phyloP scores from a whole-genome alignment of 1,284 basidiomycete species.

The Farysia itapuensis region DNA sequence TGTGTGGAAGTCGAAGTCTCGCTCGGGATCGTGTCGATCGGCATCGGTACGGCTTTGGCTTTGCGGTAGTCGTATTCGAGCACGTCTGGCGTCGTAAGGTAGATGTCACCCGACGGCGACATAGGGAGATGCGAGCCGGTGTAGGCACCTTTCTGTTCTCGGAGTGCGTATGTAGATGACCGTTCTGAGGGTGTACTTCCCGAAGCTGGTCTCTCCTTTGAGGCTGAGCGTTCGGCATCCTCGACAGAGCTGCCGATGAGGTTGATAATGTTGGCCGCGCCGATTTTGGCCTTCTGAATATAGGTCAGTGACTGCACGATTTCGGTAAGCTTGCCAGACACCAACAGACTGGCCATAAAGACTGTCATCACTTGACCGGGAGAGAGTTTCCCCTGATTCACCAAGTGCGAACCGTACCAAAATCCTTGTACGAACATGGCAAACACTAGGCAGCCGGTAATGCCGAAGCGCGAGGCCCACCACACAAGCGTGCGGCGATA shows the following conservation, averaged over 20 bases:
- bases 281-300: constrained; percentile 81
- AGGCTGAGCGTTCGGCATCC: neutral
- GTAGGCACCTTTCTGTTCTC: neutral
- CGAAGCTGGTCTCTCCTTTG: neutral
- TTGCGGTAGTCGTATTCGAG: constrained; percentile 16
- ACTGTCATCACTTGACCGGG: constrained; percentile 86
- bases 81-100: constrained; percentile 5
- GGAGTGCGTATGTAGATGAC: neutral
- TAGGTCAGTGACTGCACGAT: constrained; percentile 76
- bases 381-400: constrained; percentile 70
- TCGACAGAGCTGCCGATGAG: constrained; percentile 64
- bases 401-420: constrained; percentile 89
- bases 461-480: constrained; percentile 74
- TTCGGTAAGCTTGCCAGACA: constrained; percentile 80
- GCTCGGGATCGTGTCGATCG: constrained; percentile 31
- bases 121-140: neutral
- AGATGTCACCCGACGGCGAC: neutral
- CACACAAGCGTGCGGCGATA: constrained; percentile 66
- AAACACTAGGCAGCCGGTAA: constrained; percentile 73
- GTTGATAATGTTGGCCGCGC: constrained; percentile 73
- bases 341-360: constrained; percentile 93
- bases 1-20: neutral
- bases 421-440: constrained; percentile 95
- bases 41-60: constrained; percentile 36
- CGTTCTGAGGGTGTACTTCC: neutral